Base-by-base conservation (phyloP, 2,329 filamentous ascomycete genomes). In the Curvularia spicifera region DNA sequence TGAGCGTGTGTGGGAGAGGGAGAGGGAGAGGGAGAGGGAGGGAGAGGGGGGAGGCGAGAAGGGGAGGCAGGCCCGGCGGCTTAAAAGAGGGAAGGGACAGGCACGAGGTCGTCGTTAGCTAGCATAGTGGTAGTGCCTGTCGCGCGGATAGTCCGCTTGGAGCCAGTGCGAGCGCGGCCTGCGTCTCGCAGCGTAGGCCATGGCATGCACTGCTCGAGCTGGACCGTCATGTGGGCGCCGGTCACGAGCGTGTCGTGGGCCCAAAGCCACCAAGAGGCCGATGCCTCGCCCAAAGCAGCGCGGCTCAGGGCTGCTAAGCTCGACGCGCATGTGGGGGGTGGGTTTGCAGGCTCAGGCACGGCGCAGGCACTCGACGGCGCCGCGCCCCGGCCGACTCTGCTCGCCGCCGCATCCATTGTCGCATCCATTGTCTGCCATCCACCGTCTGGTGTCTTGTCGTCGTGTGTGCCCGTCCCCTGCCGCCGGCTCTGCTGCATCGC, bases 301-400 rank as follows among this genome's bases (percentile, higher is more conserved):
- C 18, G 4, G 18, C 39, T 10, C 3, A 10, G 5, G 29, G 18
- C 18, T 18, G 18, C 29, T 31, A 12, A 3, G 10, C 5, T 12
- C 5, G 29, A 42, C 39, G 39, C 39, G 39, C 22, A 47, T 59
- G 59, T 69, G 65, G 68, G 67, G 68, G 61, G 64, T 63, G 46
- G 42, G 28, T 6, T 26, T 26, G 24, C 24, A 26, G 24, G 24
- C 24, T 4, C 24, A 26, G 24, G 24, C 24, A 26, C 18, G 18
- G 18, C 18, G 18, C 18, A 18, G 18, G 18, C 18, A 18, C 18
- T 18, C 18, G 18, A 18, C 18, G 18, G 18, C 18, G 18, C 18
- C 18, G 18, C 18, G 18, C 18, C 18, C 18, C 18, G 18, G 18
- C 18, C 18, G 18, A 18, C 18, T 18, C 18, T 18, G 18, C 18